phyloP scores from a whole-genome alignment of 352 stramenopile genomes.

The Phytopythium boreale region DNA sequence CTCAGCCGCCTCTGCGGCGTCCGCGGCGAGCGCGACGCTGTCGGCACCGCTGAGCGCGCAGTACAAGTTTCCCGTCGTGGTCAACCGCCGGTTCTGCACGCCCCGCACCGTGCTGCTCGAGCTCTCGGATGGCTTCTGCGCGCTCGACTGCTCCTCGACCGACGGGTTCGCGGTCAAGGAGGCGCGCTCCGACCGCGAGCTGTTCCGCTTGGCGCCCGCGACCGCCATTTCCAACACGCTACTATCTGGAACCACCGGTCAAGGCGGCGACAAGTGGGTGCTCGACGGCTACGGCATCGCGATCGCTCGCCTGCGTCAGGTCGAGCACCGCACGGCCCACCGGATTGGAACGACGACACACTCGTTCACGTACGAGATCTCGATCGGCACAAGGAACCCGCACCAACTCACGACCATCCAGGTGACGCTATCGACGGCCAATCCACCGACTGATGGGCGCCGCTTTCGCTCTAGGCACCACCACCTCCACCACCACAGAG shows the following conservation, averaged over 20 bases:
- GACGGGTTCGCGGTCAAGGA: constrained; percentile 26
- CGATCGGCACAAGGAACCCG: constrained; percentile 25
- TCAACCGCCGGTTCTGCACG: constrained; percentile 38
- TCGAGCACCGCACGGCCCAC: constrained; percentile 4
- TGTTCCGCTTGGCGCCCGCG: constrained; percentile 29
- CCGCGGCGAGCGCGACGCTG: constrained; percentile 26
- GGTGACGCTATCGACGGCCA: constrained; percentile 13
- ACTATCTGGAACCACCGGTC: not conserved
- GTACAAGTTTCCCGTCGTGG: constrained; percentile 41
- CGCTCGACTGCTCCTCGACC: constrained; percentile 7
- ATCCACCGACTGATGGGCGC: not conserved
- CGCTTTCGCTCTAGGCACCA: not conserved
- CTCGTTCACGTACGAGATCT: constrained; percentile 27
- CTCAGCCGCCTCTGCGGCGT: not conserved
- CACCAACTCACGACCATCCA: constrained; percentile 28
- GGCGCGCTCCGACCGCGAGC: constrained; percentile 16
- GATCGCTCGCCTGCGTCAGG: constrained; percentile 23
- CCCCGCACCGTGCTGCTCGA: constrained; percentile 29
- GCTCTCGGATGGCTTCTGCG: constrained; percentile 41
- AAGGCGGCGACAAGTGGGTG: constrained; percentile 23
- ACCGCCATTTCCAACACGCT: constrained; percentile 7
- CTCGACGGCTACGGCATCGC: constrained; percentile 37
- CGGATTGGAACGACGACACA: not conserved
- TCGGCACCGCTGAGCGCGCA: constrained; percentile 27
- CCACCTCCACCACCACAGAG: not conserved